Evolutionary conservation across 2,329 filamentous ascomycete genomes (phyloP).

Genomic region (Botrytis pseudocinerea): DNA sequence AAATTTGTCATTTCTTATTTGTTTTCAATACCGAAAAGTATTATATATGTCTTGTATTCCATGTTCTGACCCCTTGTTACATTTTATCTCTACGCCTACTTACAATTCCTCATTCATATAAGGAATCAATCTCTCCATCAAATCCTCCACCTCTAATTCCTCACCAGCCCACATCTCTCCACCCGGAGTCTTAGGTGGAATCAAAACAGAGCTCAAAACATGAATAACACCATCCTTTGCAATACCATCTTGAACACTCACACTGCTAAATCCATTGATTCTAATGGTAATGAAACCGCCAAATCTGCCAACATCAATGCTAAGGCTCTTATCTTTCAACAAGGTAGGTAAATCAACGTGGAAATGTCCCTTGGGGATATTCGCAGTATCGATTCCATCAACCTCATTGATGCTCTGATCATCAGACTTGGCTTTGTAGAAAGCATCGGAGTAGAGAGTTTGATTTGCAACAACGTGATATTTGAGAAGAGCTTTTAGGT

Average conservation of each 20-base stretch:
- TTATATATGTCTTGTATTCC: neutral
- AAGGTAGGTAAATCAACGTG: conserved; percentile 74
- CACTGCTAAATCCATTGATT: conserved; percentile 70
- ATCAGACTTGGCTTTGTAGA: conserved; percentile 55
- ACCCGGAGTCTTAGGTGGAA: conserved; percentile 62
- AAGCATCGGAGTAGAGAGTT: conserved; percentile 81
- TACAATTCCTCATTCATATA: conserved; percentile 25
- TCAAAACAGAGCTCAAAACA: conserved; percentile 68
- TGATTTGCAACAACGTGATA: conserved; percentile 75
- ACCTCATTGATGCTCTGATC: conserved; percentile 30
- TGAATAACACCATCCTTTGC: conserved; percentile 83
- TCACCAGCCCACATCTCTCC: conserved; percentile 53
- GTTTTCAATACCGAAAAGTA: neutral
- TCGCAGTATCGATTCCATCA: conserved; percentile 34
- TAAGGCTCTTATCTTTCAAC: conserved; percentile 63
- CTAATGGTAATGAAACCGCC: conserved; percentile 70
- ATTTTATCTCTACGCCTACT: conserved; percentile 26
- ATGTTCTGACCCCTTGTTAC: neutral
- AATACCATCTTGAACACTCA: conserved; percentile 68
- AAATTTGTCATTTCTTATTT: neutral
- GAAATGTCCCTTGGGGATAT: conserved; percentile 44
- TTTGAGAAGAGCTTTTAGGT: conserved; percentile 73
- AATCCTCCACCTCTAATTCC: conserved; percentile 59
- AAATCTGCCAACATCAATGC: conserved; percentile 69
- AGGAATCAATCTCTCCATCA: conserved; percentile 48